Evolutionary conservation across 441 rosid genomes (phyloP).

Genomic region (Melastoma candidum): DNA sequence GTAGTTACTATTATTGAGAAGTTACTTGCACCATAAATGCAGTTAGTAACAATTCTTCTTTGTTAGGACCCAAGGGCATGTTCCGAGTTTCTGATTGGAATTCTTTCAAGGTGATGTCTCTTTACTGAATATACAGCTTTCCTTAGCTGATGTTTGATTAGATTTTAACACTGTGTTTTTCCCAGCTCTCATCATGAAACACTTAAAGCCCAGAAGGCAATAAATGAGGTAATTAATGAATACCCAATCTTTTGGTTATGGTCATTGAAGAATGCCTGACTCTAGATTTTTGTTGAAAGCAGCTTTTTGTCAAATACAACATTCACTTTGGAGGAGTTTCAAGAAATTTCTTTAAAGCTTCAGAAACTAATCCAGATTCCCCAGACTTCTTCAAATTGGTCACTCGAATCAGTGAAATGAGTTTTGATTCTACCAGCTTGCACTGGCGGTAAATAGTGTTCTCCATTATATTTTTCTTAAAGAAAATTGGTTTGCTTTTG

Average conservation of each 20-base stretch:
- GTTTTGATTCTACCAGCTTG: conserved; percentile 85
- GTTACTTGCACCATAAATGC: too few relatives aligned
- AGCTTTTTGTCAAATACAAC: conserved; percentile 99
- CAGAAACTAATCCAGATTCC: conserved; percentile 53
- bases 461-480: conserved; percentile 10
- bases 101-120: conserved; percentile 74
- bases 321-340: conserved; percentile 91
- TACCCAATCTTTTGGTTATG: conserved; percentile 6
- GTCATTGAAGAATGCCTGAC: not conserved
- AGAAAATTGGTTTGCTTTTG: conserved; percentile 5
- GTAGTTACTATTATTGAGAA: conserved; percentile 33
- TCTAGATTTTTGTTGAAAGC: conserved; percentile 21
- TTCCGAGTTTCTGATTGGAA: conserved; percentile 72
- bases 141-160: conserved; percentile 6
- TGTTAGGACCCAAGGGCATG: conserved; percentile 82
- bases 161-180: conserved; percentile 9
- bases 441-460: conserved; percentile 80
- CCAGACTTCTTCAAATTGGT: conserved; percentile 70
- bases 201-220: conserved; percentile 90
- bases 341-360: conserved; percentile 60
- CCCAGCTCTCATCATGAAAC: conserved; percentile 92
- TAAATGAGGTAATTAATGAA: conserved; percentile 61
- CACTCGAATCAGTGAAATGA: conserved; percentile 81
- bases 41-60: conserved; percentile 20
- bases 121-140: conserved; percentile 11